Percentiles rank a stretch among this genome's conserved stretches.
Evolutionary conservation across 371 early-diverging fungal genomes (phyloP).

Genomic region (Lichtheimia ramosa): DNA sequence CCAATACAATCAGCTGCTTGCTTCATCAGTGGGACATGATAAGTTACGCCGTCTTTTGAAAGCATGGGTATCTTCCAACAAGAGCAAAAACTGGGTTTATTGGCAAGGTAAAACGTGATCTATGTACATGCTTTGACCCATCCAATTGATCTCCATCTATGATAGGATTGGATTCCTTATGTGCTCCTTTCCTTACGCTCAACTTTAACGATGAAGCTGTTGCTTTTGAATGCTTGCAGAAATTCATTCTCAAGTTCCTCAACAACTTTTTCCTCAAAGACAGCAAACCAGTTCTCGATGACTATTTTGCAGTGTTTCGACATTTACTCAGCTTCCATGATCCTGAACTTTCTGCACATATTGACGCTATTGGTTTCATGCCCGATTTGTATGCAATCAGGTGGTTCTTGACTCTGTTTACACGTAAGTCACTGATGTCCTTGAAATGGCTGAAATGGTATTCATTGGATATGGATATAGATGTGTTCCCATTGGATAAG

Average conservation of each 20-base stretch:
- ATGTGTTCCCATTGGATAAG: constrained; percentile 78
- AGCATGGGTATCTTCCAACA: constrained; percentile 69
- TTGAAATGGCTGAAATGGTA: too few relatives aligned
- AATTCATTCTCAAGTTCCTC: constrained; percentile 66
- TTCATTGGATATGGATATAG: constrained; percentile 38
- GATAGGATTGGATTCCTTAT: constrained; percentile 75
- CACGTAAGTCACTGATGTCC: constrained; percentile 52
- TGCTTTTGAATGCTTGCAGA: constrained; percentile 67
- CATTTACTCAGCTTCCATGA: constrained; percentile 74
- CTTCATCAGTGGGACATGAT: constrained; percentile 71
- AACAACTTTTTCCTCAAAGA: constrained; percentile 72
- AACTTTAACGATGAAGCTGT: constrained; percentile 75
- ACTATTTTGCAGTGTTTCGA: constrained; percentile 64
- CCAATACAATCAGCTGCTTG: constrained; percentile 76
- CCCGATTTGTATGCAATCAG: constrained; percentile 83
- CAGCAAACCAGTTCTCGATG: constrained; percentile 67
- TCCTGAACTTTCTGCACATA: constrained; percentile 70
- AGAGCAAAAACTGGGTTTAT: constrained; percentile 60
- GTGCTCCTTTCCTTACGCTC: constrained; percentile 75
- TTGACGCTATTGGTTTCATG: constrained; percentile 62
- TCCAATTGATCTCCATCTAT: neutral
- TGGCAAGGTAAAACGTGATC: constrained; percentile 74
- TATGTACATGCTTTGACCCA: too few relatives aligned
- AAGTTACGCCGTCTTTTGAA: constrained; percentile 70
- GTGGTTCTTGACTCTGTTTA: constrained; percentile 84